A percentile compares a stretch with the other conserved stretches of the same genome.
Evolutionary conservation across 192 early-diverging fungal species (phyloP).

Genomic region (Rhizophagus prolifer): DNA sequence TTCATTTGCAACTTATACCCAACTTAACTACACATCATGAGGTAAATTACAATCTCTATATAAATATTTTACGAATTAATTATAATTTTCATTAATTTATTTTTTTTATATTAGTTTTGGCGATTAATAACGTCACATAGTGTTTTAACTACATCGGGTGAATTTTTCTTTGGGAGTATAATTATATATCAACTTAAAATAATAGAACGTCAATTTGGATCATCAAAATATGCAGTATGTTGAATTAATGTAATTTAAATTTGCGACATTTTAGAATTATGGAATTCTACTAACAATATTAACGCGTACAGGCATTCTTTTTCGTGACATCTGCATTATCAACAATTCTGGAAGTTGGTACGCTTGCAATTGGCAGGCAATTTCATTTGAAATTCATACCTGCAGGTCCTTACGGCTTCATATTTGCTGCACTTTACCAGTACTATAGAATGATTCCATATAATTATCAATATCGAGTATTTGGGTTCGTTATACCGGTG

Average conservation of each 20-base stretch:
- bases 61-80: not conserved
- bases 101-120: constrained; percentile 51
- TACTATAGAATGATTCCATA: constrained; percentile 53
- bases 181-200: constrained; percentile 57
- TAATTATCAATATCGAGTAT: not conserved
- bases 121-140: constrained; percentile 56
- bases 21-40: constrained; percentile 61
- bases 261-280: not conserved
- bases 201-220: constrained; percentile 64
- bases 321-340: constrained; percentile 47
- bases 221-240: constrained; percentile 61
- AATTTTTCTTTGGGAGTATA: constrained; percentile 60
- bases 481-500: constrained; percentile 15
- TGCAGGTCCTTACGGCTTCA: constrained; percentile 57
- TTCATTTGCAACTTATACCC: constrained; percentile 56
- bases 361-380: constrained; percentile 42
- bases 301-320: constrained; percentile 36
- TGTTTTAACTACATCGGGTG: constrained; percentile 54
- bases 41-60: constrained; percentile 35
- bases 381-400: constrained; percentile 50
- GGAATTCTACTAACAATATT: not conserved
- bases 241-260: not conserved
- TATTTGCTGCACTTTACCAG: constrained; percentile 60
- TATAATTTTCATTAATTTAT: not conserved
- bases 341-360: constrained; percentile 56